Evolutionary conservation across 106 monocot genomes (phyloP).

Genomic region (Allium fistulosum): DNA sequence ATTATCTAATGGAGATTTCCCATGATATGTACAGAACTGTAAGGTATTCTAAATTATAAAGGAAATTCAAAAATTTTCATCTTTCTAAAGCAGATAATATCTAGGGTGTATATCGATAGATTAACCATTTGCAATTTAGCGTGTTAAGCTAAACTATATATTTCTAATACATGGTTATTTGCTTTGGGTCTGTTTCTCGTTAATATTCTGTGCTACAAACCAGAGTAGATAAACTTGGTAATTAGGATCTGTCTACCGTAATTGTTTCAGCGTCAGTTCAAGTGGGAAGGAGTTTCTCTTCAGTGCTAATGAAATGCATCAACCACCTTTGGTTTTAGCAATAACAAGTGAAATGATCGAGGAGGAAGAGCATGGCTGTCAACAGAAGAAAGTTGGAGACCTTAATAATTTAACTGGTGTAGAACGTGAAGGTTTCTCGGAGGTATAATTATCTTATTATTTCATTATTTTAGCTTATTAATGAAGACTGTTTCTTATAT

Average conservation of each 20-base stretch:
- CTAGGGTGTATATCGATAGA: too few relatives aligned
- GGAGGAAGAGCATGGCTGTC: conserved; percentile 53
- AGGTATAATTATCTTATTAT: conserved; percentile 29
- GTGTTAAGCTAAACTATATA: too few relatives aligned
- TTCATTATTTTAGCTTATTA: too few relatives aligned
- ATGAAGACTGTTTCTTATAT: too few relatives aligned
- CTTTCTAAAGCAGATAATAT: too few relatives aligned
- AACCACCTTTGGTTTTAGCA: conserved; percentile 48
- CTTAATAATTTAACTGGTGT: conserved; percentile 35
- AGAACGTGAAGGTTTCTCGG: conserved; percentile 58
- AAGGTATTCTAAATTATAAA: conserved; percentile 41
- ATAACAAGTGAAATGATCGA: conserved; percentile 82
- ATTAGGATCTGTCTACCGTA: not conserved
- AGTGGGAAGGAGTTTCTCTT: conserved; percentile 56
- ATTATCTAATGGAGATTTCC: conserved; percentile 67
- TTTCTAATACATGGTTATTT: not conserved
- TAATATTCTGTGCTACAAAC: not conserved
- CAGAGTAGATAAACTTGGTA: not conserved
- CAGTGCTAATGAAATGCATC: conserved; percentile 26
- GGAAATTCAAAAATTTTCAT: not conserved
- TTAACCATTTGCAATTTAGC: too few relatives aligned
- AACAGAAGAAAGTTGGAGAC: conserved; percentile 31
- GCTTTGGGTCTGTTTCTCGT: not conserved
- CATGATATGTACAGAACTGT: conserved; percentile 64
- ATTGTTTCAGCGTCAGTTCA: conserved; percentile 50